Conservation (phyloP, 192 early-diverging fungal genomes). For the Backusella psychrophila region DNA sequence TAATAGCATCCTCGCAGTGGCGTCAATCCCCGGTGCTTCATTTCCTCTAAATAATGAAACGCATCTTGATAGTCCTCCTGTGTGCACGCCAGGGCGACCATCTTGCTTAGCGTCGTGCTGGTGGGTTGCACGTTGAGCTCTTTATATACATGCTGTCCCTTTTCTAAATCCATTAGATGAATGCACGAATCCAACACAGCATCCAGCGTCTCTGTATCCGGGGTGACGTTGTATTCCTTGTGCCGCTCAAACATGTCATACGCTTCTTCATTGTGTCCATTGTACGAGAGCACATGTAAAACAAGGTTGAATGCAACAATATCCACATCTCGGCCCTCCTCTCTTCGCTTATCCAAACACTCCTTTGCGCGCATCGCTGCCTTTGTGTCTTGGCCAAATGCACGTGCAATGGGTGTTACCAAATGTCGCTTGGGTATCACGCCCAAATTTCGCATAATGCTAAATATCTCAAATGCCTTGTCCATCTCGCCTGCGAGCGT, state of each 20-base stretch:
- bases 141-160: conserved; percentile 46
- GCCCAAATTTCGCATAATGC: conserved; percentile 51
- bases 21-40: conserved; percentile 56
- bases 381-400: conserved; percentile 27
- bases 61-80: conserved; percentile 70
- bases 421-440: conserved; percentile 40
- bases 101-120: conserved; percentile 45
- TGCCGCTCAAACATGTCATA: conserved; percentile 39
- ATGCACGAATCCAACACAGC: conserved; percentile 53
- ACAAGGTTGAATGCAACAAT: conserved; percentile 57
- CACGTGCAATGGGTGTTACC: conserved; percentile 34
- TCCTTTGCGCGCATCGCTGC: conserved; percentile 37
- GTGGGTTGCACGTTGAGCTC: conserved; percentile 44
- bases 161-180: conserved; percentile 34
- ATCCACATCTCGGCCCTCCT: conserved; percentile 44
- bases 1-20: conserved; percentile 55
- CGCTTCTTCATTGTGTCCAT: conserved; percentile 38
- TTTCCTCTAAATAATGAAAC: conserved; percentile 68
- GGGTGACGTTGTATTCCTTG: conserved; percentile 26
- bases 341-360: conserved; percentile 34
- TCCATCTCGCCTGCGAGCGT: conserved; percentile 44
- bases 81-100: conserved; percentile 50
- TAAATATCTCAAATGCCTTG: conserved; percentile 54
- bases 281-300: conserved; percentile 44
- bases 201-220: conserved; percentile 51